Percentiles rank a stretch among this genome's conserved stretches.
Conservation (phyloP, 1,284 basidiomycete species). For the Irpex sp. region DNA sequence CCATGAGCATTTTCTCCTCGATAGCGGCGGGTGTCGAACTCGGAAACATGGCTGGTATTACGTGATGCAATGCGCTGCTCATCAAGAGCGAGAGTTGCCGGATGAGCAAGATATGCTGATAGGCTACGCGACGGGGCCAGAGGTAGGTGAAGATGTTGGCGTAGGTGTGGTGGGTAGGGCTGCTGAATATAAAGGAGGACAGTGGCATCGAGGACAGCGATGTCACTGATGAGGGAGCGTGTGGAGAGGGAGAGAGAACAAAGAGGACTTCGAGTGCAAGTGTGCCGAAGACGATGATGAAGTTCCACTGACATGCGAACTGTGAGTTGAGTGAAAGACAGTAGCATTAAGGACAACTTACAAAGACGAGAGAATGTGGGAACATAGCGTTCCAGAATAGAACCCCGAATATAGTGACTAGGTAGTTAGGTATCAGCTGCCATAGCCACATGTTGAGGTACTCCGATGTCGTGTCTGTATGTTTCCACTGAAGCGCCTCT, state of each 20-base stretch:
- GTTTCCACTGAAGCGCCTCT: conserved; percentile 63
- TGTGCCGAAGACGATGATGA: conserved; percentile 58
- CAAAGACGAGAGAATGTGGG: conserved; percentile 63
- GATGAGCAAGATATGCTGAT: conserved; percentile 74
- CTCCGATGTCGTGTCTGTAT: conserved; percentile 57
- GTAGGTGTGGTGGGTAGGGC: conserved; percentile 19
- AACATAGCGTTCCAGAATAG: conserved; percentile 52
- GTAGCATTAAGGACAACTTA: conserved; percentile 36
- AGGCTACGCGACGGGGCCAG: conserved; percentile 63
- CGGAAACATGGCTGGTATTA: conserved; percentile 63
- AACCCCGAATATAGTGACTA: conserved; percentile 58
- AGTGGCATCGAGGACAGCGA: conserved; percentile 19
- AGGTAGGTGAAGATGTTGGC: conserved; percentile 41
- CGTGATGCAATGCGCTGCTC: conserved; percentile 65
- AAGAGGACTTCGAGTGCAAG: conserved; percentile 61
- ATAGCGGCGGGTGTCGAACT: conserved; percentile 8
- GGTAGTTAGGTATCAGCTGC: conserved; percentile 69
- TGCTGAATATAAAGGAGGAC: conserved; percentile 27
- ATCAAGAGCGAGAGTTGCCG: conserved; percentile 74
- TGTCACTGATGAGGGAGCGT: conserved; percentile 20
- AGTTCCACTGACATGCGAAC: conserved; percentile 60
- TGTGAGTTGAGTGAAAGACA: background rate
- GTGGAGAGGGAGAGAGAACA: conserved; percentile 50
- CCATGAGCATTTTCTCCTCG: conserved; percentile 16
- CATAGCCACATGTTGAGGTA: conserved; percentile 70